Conservation (phyloP, 2,329 filamentous ascomycete genomes). For the Ustulina deusta region DNA sequence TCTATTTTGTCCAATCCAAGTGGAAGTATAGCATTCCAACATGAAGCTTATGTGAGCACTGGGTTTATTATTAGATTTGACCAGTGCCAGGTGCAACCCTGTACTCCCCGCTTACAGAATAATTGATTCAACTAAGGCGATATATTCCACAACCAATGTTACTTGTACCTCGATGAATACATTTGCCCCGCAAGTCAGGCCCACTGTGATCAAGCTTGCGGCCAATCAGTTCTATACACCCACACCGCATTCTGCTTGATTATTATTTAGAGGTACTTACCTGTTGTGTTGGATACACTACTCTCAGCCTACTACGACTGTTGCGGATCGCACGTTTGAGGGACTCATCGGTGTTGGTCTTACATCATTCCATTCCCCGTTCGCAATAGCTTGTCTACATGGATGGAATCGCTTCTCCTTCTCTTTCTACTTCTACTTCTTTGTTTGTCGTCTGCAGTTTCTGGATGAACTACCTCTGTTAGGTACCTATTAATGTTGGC, state of each 20-base stretch:
- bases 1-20: constrained; percentile 3
- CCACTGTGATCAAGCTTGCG: background rate
- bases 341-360: constrained; percentile 30
- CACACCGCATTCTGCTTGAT: constrained; percentile 9
- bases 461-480: constrained; percentile 6
- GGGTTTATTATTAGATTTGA: constrained; percentile 14
- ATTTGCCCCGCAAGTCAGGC: background rate
- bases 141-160: background rate
- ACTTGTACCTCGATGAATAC: constrained; percentile 26
- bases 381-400: constrained; percentile 13
- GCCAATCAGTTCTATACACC: constrained; percentile 6
- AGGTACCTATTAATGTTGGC: constrained; percentile 25
- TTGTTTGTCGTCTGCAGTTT: constrained; percentile 2
- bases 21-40: constrained; percentile 10
- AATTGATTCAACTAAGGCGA: background rate
- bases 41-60: constrained; percentile 4
- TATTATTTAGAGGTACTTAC: background rate
- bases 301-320: constrained; percentile 14
- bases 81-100: background rate
- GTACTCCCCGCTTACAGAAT: constrained; percentile 6
- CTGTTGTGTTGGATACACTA: background rate
- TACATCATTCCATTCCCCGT: constrained; percentile 36
- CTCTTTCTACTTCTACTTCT: constrained; percentile 16
- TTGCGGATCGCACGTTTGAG: constrained; percentile 30
- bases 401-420: constrained; percentile 6